phyloP scores from a whole-genome alignment of 305 asterid genomes.

The Solanum hybrid region DNA sequence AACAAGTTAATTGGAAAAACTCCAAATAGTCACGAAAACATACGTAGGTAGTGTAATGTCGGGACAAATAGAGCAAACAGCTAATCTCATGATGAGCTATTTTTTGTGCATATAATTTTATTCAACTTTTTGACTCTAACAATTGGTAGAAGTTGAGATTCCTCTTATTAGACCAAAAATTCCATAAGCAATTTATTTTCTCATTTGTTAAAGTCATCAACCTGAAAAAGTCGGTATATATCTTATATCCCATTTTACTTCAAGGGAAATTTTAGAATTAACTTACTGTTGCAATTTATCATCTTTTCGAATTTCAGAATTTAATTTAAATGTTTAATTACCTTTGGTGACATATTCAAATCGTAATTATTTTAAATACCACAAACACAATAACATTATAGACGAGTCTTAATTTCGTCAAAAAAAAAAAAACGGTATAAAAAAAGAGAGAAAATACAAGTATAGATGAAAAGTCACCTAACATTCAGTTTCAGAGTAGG shows the following conservation, averaged over 20 bases:
- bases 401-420: neutral
- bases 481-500: neutral
- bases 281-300: neutral
- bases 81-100: neutral
- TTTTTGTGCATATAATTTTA: neutral
- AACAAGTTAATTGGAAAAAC: neutral
- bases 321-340: neutral
- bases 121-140: neutral
- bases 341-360: neutral
- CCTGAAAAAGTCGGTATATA: neutral
- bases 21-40: neutral
- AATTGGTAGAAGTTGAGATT: neutral
- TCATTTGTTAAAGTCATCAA: neutral
- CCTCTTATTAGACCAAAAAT: neutral
- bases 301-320: neutral
- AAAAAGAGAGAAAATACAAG: neutral
- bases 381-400: neutral
- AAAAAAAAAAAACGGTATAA: neutral
- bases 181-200: neutral
- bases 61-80: neutral
- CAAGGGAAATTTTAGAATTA: neutral
- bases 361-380: neutral
- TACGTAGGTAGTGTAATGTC: neutral
- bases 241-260: neutral
- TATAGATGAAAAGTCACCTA: neutral